Conservation (phyloP, 106 monocot genomes). For the Apostasia shenzhenica region DNA sequence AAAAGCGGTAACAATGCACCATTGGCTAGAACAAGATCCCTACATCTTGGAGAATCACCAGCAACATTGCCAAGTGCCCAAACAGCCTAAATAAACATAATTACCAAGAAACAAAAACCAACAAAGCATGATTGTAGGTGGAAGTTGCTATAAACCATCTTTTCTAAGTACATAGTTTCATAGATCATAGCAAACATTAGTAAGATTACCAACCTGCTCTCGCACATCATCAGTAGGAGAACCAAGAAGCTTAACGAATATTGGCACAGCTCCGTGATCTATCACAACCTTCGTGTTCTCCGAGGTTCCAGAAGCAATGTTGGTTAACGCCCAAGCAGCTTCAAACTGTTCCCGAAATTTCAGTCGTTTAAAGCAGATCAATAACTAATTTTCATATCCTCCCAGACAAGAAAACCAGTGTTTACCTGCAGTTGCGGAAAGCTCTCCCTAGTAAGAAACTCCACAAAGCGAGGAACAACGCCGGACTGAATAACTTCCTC, state of each 20-base stretch:
- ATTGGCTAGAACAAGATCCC: constrained; percentile 41
- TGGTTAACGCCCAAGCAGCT: constrained; percentile 44
- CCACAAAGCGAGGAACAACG: constrained; percentile 67
- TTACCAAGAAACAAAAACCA: not conserved
- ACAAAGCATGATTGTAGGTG: not conserved
- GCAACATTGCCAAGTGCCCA: constrained; percentile 54
- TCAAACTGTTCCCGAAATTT: constrained; percentile 25
- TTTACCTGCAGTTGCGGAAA: constrained; percentile 68
- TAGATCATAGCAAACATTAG: not conserved
- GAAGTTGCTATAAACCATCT: no score
- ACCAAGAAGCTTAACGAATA: constrained; percentile 35
- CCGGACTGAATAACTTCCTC: constrained; percentile 72
- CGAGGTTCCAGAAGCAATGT: constrained; percentile 44
- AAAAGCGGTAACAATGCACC: constrained; percentile 40
- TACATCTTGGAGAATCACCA: constrained; percentile 46
- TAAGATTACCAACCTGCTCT: constrained; percentile 28
- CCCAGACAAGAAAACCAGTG: not conserved
- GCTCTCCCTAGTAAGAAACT: constrained; percentile 64
- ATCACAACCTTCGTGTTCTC: constrained; percentile 50
- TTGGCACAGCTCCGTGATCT: constrained; percentile 47
- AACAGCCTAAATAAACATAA: constrained; percentile 20
- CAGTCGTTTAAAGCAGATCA: not conserved
- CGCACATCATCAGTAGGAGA: constrained; percentile 45
- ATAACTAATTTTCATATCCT: not conserved
- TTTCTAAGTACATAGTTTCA: not conserved